Conservation (phyloP, 1,139 yeast species). For the Pichia sp. region DNA sequence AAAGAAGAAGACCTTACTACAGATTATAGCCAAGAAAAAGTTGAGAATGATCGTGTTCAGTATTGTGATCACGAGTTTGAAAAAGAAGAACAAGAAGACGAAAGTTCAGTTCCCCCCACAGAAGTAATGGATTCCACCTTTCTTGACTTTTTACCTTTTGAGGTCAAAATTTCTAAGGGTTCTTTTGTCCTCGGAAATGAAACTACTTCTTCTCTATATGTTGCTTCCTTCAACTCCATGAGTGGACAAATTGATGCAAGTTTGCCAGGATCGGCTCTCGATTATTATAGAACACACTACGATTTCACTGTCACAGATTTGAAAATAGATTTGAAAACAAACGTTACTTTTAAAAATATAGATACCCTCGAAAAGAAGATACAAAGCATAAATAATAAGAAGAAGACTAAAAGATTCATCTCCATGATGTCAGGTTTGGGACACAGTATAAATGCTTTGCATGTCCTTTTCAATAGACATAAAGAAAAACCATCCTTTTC, state of each 20-base stretch:
- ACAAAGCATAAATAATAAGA: constrained; percentile 1
- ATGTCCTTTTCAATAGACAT: constrained; percentile 1
- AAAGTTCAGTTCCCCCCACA: neutral
- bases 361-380: constrained; percentile 13
- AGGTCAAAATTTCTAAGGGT: constrained; percentile 45
- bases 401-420: constrained; percentile 7
- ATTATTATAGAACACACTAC: constrained; percentile 47
- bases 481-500: constrained; percentile 1
- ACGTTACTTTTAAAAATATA: constrained; percentile 48
- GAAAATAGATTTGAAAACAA: constrained; percentile 61
- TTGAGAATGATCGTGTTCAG: neutral
- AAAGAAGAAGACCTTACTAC: neutral
- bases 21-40: neutral
- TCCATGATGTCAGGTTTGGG: constrained; percentile 12
- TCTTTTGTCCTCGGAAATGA: constrained; percentile 77
- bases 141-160: constrained; percentile 34
- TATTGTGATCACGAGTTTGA: neutral
- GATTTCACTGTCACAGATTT: constrained; percentile 47
- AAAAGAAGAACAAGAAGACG: neutral
- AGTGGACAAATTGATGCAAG: constrained; percentile 59
- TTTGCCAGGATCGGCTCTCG: constrained; percentile 47
- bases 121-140: constrained; percentile 17
- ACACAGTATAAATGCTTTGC: constrained; percentile 4
- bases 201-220: constrained; percentile 67
- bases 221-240: constrained; percentile 55